A percentile compares a stretch with the other conserved stretches of the same genome.
These are phyloP conservation scores for Takashimella tepidaria DNA, from an alignment of 1,284 basidiomycete genomes.

Conservation along the genomic window DNA sequence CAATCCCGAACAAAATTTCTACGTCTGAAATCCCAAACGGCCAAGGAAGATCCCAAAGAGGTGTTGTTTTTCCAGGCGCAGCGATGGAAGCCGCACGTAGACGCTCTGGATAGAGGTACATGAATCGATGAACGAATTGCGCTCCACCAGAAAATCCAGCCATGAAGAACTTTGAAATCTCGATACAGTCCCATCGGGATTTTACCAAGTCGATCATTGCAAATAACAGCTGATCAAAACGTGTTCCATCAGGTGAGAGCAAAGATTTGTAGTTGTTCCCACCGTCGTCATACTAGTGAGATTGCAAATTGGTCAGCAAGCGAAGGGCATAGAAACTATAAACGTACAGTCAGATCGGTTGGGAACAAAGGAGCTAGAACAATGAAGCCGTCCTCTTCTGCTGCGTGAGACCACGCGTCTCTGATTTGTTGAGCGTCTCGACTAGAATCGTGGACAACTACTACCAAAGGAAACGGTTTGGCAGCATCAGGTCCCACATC, in stretches of 20 bases:
- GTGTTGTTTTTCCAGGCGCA: slow-evolving; percentile 18
- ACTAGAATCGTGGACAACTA: slow-evolving; percentile 14
- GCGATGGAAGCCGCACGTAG: slow-evolving; percentile 17
- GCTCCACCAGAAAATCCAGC: slow-evolving; percentile 20
- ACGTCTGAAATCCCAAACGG: slow-evolving; percentile 10
- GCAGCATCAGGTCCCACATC: slow-evolving; percentile 5
- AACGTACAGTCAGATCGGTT: slow-evolving; percentile 12
- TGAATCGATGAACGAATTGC: slow-evolving; percentile 21
- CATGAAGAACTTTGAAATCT: slow-evolving; percentile 11
- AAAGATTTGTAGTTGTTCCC: slow-evolving; percentile 22
- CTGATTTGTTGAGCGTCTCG: slow-evolving; percentile 13
- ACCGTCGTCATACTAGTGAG: slow-evolving; percentile 15
- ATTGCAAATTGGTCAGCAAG: neutral
- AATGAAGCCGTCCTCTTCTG: slow-evolving; percentile 12
- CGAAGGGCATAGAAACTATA: neutral
- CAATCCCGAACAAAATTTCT: neutral
- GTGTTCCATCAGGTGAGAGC: slow-evolving; percentile 4
- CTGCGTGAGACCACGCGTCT: slow-evolving; percentile 9
- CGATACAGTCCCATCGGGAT: slow-evolving; percentile 16
- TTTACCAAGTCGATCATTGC: slow-evolving; percentile 15
- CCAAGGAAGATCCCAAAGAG: slow-evolving; percentile 11
- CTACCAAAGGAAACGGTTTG: slow-evolving; percentile 12
- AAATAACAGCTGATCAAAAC: slow-evolving; percentile 15
- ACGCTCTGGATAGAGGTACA: slow-evolving; percentile 19
- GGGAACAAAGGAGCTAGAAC: slow-evolving; percentile 16